Conservation (phyloP, 2,329 filamentous ascomycete species). For the Venturia pyrina region DNA sequence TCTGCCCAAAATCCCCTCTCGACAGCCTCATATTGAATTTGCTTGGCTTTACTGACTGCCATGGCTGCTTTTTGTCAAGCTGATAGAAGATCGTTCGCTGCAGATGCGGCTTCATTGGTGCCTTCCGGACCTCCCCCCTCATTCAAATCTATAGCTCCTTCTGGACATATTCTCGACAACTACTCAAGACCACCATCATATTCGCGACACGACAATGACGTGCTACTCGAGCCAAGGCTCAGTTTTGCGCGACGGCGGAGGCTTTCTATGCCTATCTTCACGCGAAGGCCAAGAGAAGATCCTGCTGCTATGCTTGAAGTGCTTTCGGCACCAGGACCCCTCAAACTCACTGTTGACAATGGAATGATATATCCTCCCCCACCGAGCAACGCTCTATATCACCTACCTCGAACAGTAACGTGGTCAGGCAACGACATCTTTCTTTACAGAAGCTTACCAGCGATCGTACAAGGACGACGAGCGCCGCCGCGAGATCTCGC, state of each 20-base stretch:
- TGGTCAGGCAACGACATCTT: constrained; percentile 14
- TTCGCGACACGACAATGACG: constrained; percentile 5
- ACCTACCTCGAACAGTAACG: constrained; percentile 11
- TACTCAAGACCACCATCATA: constrained; percentile 3
- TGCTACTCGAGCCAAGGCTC: not conserved
- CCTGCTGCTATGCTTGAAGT: constrained; percentile 1
- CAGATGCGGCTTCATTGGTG: not conserved
- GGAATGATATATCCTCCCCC: constrained; percentile 11
- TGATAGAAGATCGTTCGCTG: not conserved
- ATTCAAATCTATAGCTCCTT: constrained; percentile 2
- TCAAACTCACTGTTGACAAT: constrained; percentile 11
- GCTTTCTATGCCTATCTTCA: not conserved
- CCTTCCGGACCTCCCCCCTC: not conserved
- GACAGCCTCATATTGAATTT: not conserved
- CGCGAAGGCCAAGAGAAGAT: not conserved
- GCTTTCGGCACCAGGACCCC: constrained; percentile 1
- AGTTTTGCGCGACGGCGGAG: not conserved
- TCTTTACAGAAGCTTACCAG: constrained; percentile 10
- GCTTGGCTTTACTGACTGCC: not conserved
- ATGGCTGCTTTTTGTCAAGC: not conserved
- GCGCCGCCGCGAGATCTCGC: constrained; percentile 8
- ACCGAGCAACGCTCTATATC: constrained; percentile 10
- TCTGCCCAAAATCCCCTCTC: not conserved
- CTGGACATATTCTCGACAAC: not conserved
- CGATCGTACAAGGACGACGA: not conserved